Conservation (phyloP, 768 basidiomycete species). For the Leccinum subtestaceum region DNA sequence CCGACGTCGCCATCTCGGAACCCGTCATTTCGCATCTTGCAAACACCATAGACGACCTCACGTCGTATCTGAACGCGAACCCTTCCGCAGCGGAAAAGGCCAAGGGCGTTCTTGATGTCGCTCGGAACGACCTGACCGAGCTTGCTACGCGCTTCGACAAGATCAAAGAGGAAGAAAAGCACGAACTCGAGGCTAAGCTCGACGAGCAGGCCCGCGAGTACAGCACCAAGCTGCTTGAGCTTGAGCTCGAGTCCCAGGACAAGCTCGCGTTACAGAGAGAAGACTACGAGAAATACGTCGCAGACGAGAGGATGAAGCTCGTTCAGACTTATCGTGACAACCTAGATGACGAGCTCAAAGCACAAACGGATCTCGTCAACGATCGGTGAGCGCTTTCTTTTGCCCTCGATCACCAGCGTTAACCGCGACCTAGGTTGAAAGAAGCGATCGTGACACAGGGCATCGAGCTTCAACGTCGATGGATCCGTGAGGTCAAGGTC, state of each 20-base stretch:
- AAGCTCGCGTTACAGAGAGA: constrained; percentile 84
- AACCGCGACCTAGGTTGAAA: constrained; percentile 56
- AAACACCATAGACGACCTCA: constrained; percentile 87
- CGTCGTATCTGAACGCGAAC: constrained; percentile 75
- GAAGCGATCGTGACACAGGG: constrained; percentile 96
- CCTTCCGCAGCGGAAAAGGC: constrained; percentile 67
- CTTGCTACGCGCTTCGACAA: constrained; percentile 76
- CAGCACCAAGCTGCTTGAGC: constrained; percentile 70
- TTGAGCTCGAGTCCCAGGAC: constrained; percentile 84
- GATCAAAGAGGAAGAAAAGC: constrained; percentile 76
- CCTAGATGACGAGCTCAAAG: constrained; percentile 78
- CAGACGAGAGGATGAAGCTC: constrained; percentile 71
- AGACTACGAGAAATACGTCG: constrained; percentile 77
- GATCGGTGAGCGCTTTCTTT: constrained; percentile 60
- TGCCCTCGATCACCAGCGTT: not conserved
- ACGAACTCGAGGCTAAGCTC: constrained; percentile 58
- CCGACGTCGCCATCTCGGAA: constrained; percentile 70
- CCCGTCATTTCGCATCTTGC: constrained; percentile 94
- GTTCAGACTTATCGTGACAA: constrained; percentile 81
- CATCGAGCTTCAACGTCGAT: constrained; percentile 93
- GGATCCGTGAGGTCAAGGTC: constrained; percentile 93
- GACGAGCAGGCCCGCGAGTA: constrained; percentile 88
- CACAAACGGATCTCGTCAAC: constrained; percentile 91
- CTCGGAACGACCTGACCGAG: constrained; percentile 75
- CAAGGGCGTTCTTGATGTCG: constrained; percentile 71